Conservation (phyloP, 371 early-diverging fungal species). For the Mortierella sp. region DNA sequence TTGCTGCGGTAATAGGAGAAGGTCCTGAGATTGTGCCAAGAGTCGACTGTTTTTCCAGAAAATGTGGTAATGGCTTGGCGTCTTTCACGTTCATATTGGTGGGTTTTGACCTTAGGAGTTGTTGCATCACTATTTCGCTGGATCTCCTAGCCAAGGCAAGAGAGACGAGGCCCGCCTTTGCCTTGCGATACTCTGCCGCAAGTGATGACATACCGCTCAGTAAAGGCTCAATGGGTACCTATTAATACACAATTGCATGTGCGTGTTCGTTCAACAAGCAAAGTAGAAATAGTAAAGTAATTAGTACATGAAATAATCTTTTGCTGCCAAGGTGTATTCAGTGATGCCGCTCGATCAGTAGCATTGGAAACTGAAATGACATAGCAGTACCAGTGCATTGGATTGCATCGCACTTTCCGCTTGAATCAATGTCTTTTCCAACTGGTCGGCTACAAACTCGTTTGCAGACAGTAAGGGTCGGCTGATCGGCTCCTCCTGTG, state of each 20-base stretch:
- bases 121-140: conserved; percentile 31
- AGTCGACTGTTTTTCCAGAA: not conserved
- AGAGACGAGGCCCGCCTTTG: conserved; percentile 26
- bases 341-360: not conserved
- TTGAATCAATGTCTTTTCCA: conserved; percentile 22
- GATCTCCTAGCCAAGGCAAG: conserved; percentile 24
- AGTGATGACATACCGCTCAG: conserved; percentile 11
- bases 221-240: conserved; percentile 24
- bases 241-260: not conserved
- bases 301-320: not conserved
- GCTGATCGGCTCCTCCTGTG: conserved; percentile 10
- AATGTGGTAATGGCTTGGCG: conserved; percentile 24
- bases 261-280: not conserved
- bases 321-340: not conserved
- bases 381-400: conserved; percentile 14
- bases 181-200: conserved; percentile 18
- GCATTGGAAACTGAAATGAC: not conserved
- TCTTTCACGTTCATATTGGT: conserved; percentile 15
- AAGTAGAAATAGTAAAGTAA: not conserved
- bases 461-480: not conserved
- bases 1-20: not conserved
- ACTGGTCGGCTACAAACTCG: not conserved
- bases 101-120: conserved; percentile 5
- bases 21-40: not conserved
- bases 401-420: conserved; percentile 25